Conservation (phyloP, 495 filamentous ascomycete species). For the Penicillium steckii region DNA sequence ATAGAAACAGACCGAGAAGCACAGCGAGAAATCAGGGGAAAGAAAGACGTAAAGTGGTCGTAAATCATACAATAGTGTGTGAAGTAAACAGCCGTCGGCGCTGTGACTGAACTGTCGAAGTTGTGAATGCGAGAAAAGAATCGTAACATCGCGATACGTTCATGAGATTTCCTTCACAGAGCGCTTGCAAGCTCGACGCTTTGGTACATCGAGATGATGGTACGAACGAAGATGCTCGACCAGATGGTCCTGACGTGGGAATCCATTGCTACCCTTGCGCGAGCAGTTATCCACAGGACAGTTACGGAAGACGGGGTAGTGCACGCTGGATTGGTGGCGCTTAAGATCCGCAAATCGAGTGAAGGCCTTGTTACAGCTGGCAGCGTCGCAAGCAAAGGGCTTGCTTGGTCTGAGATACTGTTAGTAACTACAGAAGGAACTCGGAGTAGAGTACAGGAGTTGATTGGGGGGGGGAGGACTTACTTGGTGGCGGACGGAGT, state of each 20-base stretch:
- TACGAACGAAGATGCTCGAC: constrained; percentile 84
- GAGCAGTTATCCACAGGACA: constrained; percentile 82
- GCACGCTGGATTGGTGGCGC: constrained; percentile 52
- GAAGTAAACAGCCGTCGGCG: not conserved
- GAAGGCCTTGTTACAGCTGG: constrained; percentile 47
- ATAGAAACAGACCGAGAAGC: not conserved
- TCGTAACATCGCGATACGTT: constrained; percentile 1
- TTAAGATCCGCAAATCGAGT: constrained; percentile 54
- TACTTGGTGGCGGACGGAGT: constrained; percentile 26
- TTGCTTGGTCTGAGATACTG: constrained; percentile 28
- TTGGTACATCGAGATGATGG: constrained; percentile 57
- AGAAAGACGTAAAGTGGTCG: constrained; percentile 1
- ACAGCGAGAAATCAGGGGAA: not conserved
- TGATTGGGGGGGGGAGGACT: constrained; percentile 1
- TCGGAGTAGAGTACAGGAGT: not conserved
- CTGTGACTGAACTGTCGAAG: constrained; percentile 1
- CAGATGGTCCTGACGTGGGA: constrained; percentile 83
- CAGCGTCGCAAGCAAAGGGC: constrained; percentile 41
- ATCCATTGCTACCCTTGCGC: constrained; percentile 72
- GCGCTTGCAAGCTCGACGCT: constrained; percentile 37
- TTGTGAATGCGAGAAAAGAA: not conserved
- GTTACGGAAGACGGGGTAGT: constrained; percentile 61
- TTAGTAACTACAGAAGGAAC: not conserved
- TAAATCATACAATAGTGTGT: constrained; percentile 4
- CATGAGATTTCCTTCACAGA: constrained; percentile 25